Conservation (phyloP, 768 basidiomycete species). For the Tylopilus cervinicoccineus region DNA sequence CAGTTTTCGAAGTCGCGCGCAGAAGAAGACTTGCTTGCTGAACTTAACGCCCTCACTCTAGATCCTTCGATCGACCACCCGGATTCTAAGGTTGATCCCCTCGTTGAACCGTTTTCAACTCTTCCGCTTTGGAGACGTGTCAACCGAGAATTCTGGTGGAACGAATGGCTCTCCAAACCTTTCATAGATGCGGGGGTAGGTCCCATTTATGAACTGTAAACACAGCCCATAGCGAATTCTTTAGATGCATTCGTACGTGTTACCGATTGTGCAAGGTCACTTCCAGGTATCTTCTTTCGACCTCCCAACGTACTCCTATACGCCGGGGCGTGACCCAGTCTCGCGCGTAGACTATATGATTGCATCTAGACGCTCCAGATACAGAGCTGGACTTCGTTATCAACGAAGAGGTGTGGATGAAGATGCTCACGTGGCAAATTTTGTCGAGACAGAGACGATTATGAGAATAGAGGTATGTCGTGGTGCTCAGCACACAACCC, state of each 20-base stretch:
- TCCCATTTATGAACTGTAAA: constrained; percentile 6
- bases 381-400: constrained; percentile 91
- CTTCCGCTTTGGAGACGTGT: constrained; percentile 91
- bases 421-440: constrained; percentile 90
- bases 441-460: constrained; percentile 92
- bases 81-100: constrained; percentile 42
- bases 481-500: background rate
- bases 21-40: constrained; percentile 55
- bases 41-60: constrained; percentile 50
- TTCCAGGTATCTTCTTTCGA: constrained; percentile 72
- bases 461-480: constrained; percentile 69
- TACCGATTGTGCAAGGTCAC: constrained; percentile 93
- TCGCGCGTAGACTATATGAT: constrained; percentile 71
- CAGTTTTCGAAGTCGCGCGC: constrained; percentile 52
- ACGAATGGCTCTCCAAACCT: constrained; percentile 79
- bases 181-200: constrained; percentile 85
- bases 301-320: constrained; percentile 42
- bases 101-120: constrained; percentile 69
- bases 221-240: background rate
- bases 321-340: constrained; percentile 34
- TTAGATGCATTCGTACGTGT: constrained; percentile 77
- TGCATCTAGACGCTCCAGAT: constrained; percentile 80
- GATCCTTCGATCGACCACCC: constrained; percentile 21
- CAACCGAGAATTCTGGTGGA: constrained; percentile 95
- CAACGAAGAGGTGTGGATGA: constrained; percentile 94